phyloP scores from a whole-genome alignment of 352 stramenopile genomes.

The Globisporangium viniferum region DNA sequence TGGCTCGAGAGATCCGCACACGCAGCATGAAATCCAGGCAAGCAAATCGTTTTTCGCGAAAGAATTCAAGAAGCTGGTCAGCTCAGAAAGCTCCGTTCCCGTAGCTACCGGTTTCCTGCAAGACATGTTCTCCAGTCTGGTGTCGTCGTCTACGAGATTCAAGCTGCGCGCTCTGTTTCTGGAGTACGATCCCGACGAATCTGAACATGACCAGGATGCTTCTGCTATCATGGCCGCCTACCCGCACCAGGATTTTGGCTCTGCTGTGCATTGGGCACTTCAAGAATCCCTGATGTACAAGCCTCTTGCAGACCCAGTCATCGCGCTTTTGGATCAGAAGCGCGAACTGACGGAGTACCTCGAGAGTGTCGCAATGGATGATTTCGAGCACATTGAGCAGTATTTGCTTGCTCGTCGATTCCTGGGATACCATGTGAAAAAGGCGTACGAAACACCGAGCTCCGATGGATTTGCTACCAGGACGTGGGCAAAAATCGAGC shows the following conservation, averaged over 20 bases:
- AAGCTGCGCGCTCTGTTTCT: conserved; percentile 66
- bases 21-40: conserved; percentile 41
- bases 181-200: conserved; percentile 38
- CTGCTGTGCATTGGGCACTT: conserved; percentile 65
- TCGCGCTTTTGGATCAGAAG: conserved; percentile 18
- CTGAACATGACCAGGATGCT: conserved; percentile 11
- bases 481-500: conserved; percentile 33
- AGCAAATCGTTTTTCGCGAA: conserved; percentile 38
- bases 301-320: conserved; percentile 28
- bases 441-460: conserved; percentile 20
- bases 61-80: conserved; percentile 43
- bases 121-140: conserved; percentile 43
- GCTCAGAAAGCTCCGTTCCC: background rate
- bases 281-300: conserved; percentile 48
- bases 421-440: conserved; percentile 41
- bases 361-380: conserved; percentile 22
- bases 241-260: conserved; percentile 73
- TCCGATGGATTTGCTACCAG: conserved; percentile 24
- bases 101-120: conserved; percentile 38
- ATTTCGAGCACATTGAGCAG: conserved; percentile 52
- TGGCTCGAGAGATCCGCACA: conserved; percentile 25
- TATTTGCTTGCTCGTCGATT: conserved; percentile 56
- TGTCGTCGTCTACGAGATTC: conserved; percentile 54
- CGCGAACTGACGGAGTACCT: conserved; percentile 14
- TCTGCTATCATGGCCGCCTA: conserved; percentile 38